Base-by-base conservation (phyloP, 345 rosid species). In the Cardiospermum halicacabum region DNA sequence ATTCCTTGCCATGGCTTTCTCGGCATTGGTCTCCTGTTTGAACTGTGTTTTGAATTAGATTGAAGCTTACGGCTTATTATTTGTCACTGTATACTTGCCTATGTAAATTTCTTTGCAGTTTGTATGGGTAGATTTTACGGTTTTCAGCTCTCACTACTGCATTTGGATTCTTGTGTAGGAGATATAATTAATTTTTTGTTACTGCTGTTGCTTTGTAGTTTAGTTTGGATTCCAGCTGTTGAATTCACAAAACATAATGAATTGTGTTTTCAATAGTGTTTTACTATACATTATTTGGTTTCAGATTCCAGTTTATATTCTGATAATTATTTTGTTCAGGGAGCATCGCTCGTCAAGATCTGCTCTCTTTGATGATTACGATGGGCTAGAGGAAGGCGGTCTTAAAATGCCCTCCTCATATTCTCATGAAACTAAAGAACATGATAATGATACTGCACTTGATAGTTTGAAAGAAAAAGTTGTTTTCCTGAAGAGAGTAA, bases 321-420 rank as follows among this genome's bases (percentile, higher is more conserved):
- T 34, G 22, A 42, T 45, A 11, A 2, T 49, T 65, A 58, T 16
- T 16, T 53, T 60, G 25, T 74, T 68, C 62, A 89, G 97, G 84
- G 97, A 89, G 68, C 69, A 78, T 55, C 93, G 91, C 59, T 68
- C 53, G 58, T 77, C 92, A 19, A 85, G 75, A 79, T 56, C 86
- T 8, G 72, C 89, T 65, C 82, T 90, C 6, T 86, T 88, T 43
- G 94, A 86, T 62, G 79, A 80, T 0, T 74, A 75, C 60, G 86
- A 88, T 56, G 81, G 89, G 56, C 85, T 90, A 39, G 98, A 90
- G 73, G 98, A 88, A 80, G 98, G 98, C 56, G 83, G 81, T 42
- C 82, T 86, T 53, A 76, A 78, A 64, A 70, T 82, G 62, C 81
- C 96, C 28, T 70, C 89, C 49, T 85, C 93, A 7, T 73, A 68